Conservation (phyloP, 768 basidiomycete species). For the Psilocybe cubensis region DNA sequence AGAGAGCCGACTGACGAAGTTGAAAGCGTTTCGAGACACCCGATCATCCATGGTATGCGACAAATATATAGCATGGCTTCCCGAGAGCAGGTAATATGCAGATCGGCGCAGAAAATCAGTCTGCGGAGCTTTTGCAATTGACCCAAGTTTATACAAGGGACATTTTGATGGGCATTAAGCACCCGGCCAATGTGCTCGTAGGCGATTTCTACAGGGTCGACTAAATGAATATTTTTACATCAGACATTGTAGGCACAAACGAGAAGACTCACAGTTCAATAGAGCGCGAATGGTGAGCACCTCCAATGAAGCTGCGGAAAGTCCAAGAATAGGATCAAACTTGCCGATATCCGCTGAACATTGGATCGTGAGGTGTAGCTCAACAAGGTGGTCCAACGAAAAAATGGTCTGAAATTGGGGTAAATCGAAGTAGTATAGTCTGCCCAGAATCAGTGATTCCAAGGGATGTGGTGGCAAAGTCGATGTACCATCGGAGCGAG, state of each 20-base stretch:
- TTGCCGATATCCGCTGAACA: neutral
- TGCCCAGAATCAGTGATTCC: neutral
- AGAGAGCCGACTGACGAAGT: neutral
- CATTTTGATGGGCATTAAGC: neutral
- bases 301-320: neutral
- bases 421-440: neutral
- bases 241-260: neutral
- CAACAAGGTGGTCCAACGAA: neutral
- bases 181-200: too few species aligned
- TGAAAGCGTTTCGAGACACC: neutral
- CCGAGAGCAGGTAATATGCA: neutral
- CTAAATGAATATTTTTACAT: too few species aligned
- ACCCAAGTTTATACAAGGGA: neutral
- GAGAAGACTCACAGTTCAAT: neutral
- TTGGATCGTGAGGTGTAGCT: neutral
- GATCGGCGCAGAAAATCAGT: neutral
- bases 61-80: neutral
- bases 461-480: too few species aligned
- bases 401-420: neutral
- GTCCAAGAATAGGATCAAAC: neutral
- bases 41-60: neutral
- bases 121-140: neutral
- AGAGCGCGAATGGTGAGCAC: neutral
- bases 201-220: too few species aligned
- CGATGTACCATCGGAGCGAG: too few species aligned